phyloP scores from a whole-genome alignment of 768 basidiomycete genomes.

The Rossbeevera mucosa region DNA sequence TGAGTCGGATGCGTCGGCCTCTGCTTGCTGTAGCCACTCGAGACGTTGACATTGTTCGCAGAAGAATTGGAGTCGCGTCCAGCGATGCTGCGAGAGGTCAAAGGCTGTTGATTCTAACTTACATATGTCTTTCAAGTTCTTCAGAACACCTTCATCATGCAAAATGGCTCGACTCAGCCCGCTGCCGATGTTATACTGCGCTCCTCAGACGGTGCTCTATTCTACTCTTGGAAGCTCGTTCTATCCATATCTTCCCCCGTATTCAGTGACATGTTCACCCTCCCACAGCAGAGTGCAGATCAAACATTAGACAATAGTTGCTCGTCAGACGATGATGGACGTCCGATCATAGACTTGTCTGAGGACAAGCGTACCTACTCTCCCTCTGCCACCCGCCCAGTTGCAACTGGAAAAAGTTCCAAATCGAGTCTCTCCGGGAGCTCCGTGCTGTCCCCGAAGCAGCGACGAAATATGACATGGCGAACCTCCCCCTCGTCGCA shows the following conservation, averaged over 20 bases:
- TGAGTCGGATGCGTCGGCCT: no score
- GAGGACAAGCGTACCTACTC: conserved; percentile 11
- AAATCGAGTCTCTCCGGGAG: neutral
- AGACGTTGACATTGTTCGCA: no score
- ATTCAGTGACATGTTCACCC: conserved; percentile 13
- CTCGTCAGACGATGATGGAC: neutral
- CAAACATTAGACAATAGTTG: neutral
- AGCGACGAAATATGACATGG: conserved; percentile 17
- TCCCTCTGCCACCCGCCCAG: conserved; percentile 8
- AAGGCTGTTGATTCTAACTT: conserved; percentile 39
- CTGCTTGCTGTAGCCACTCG: no score
- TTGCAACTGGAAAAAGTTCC: neutral
- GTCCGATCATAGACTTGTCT: conserved; percentile 6
- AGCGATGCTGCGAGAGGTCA: conserved; percentile 43
- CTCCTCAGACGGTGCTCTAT: conserved; percentile 5
- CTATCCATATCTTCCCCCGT: conserved; percentile 12
- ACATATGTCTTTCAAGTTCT: no score
- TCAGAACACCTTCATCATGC: conserved; percentile 8
- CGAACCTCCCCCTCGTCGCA: neutral
- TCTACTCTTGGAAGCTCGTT: conserved; percentile 8
- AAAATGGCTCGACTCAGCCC: neutral
- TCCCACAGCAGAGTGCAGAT: conserved; percentile 4
- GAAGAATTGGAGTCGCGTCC: neutral
- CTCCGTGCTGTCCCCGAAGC: conserved; percentile 10
- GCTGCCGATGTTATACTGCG: conserved; percentile 14